Evolutionary conservation across 345 rosid genomes (phyloP).

Genomic region (Bruguiera gymnorhiza): DNA sequence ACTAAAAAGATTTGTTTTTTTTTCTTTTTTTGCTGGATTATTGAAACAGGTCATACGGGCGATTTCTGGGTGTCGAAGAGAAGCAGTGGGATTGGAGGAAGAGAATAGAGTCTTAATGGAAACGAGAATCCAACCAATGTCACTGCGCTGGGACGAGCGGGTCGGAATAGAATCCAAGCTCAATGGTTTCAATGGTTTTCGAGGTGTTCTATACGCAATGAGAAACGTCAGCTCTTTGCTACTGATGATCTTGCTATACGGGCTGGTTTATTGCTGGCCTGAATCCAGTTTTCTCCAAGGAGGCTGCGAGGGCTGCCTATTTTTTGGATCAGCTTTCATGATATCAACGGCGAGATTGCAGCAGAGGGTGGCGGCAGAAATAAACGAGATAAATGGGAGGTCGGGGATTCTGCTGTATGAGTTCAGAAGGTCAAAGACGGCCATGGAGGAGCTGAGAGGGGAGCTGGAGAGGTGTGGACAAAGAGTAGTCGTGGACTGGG

Average conservation of each 20-base stretch:
- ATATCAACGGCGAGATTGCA: conserved; percentile 69
- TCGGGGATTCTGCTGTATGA: conserved; percentile 67
- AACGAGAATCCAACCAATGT: conserved; percentile 59
- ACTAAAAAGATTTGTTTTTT: background rate
- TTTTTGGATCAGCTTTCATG: conserved; percentile 54
- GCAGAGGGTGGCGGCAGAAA: conserved; percentile 66
- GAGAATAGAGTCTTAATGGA: conserved; percentile 77
- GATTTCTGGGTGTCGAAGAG: conserved; percentile 69
- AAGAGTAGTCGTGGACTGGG: conserved; percentile 31
- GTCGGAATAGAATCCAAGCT: conserved; percentile 70
- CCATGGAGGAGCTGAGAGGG: conserved; percentile 70
- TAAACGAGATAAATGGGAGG: conserved; percentile 43
- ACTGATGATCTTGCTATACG: conserved; percentile 61
- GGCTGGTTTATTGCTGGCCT: conserved; percentile 63
- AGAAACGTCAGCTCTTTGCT: conserved; percentile 78
- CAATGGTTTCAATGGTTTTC: conserved; percentile 85
- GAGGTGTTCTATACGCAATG: conserved; percentile 84
- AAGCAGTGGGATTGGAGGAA: conserved; percentile 72
- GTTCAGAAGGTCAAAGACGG: conserved; percentile 59
- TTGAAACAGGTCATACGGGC: conserved; percentile 66
- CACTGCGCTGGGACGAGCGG: conserved; percentile 60
- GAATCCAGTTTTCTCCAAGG: conserved; percentile 38
- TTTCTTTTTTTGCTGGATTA: background rate
- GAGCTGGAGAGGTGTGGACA: conserved; percentile 53
- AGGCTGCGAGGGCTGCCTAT: conserved; percentile 41